Evolutionary conservation across 129 eudicot genomes (phyloP).

Genomic region (Chrysanthemum lavandulifolium): DNA sequence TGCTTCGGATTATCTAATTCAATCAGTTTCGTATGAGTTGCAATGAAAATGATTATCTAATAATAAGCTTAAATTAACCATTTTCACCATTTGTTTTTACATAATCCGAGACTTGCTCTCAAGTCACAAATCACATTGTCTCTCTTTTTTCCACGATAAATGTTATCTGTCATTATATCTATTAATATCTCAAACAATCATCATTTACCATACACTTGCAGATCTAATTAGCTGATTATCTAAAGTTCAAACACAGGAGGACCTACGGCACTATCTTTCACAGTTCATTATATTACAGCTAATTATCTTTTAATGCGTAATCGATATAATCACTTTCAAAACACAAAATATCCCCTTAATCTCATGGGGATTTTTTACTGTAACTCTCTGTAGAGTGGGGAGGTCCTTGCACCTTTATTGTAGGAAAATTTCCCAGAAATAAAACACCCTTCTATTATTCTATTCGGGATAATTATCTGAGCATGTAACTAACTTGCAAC

Average conservation of each 20-base stretch:
- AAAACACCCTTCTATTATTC: neutral
- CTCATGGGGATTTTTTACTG: neutral
- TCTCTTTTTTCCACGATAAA: neutral
- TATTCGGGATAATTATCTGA: too few relatives aligned
- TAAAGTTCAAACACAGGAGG: neutral
- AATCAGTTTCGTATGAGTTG: neutral
- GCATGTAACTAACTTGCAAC: too few relatives aligned
- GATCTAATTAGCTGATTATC: neutral
- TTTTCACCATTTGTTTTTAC: neutral
- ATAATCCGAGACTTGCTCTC: neutral
- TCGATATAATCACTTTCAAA: neutral
- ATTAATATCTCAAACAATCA: neutral
- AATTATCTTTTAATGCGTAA: neutral
- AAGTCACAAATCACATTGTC: neutral
- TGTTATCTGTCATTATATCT: neutral
- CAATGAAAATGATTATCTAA: neutral
- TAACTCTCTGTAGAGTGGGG: neutral
- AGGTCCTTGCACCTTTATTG: neutral
- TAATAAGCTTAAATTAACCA: neutral
- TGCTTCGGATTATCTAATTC: neutral
- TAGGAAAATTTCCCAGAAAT: slow-evolving; percentile 5
- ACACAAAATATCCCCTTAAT: neutral
- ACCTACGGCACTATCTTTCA: neutral
- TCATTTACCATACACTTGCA: neutral
- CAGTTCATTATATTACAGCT: neutral